phyloP scores from a whole-genome alignment of 495 filamentous ascomycete genomes.

The Parmelia sp. region DNA sequence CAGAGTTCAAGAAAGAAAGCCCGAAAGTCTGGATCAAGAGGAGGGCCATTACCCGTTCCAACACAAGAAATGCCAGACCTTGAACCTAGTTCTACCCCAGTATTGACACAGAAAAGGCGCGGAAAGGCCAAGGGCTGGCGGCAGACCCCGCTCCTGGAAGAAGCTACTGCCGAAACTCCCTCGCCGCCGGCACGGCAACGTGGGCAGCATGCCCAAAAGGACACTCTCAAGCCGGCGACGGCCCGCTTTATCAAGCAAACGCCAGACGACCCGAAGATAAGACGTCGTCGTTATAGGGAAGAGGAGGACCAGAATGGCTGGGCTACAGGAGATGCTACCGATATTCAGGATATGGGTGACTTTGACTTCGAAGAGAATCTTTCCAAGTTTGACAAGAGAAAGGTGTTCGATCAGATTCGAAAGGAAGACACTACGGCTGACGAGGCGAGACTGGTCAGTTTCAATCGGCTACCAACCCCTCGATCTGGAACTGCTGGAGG shows the following conservation, averaged over 20 bases:
- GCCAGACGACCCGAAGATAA: conserved; percentile 44
- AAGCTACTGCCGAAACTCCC: conserved; percentile 41
- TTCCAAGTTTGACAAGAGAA: conserved; percentile 88
- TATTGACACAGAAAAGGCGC: conserved; percentile 8
- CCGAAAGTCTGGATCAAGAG: conserved; percentile 1
- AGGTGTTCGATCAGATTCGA: conserved; percentile 80
- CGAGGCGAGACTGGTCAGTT: conserved; percentile 78
- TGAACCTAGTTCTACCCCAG: background rate
- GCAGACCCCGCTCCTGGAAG: conserved; percentile 70
- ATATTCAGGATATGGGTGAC: conserved; percentile 91
- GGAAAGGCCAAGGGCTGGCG: conserved; percentile 55
- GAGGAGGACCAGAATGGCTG: conserved; percentile 72
- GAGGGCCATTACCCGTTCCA: conserved; percentile 1
- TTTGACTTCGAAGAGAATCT: conserved; percentile 87
- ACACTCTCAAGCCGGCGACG: background rate
- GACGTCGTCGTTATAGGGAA: conserved; percentile 42
- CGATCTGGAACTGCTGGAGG: conserved; percentile 74
- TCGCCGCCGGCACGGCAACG: conserved; percentile 20
- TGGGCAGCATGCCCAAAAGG: conserved; percentile 21
- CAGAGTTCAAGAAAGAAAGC: conserved; percentile 2
- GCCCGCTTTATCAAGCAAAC: conserved; percentile 23
- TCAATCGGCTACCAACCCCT: conserved; percentile 65
- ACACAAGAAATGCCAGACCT: background rate
- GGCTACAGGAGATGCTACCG: conserved; percentile 93
- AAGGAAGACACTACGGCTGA: conserved; percentile 84